Evolutionary conservation across 164 flowering plant genomes (phyloP), one percentile per base, ranked within the genome.

Genomic region (Liriodendron chinense): DNA sequence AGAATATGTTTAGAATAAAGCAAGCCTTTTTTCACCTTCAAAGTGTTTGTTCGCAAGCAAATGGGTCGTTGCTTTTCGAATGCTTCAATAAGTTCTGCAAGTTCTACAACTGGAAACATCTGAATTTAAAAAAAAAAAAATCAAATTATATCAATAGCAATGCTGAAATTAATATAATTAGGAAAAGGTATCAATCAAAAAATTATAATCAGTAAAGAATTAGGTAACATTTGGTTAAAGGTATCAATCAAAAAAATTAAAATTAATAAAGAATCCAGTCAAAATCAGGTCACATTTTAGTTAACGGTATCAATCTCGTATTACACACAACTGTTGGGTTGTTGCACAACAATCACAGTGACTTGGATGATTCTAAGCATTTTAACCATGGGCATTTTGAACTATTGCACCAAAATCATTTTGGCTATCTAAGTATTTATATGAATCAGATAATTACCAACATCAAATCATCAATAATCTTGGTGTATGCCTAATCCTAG

Each of bases 51-150:
- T 21, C 98, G 83, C 47, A 94, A 73, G 78, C 90, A 90, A 23
- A 88, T 87, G 16, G 98, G 98, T 59, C 98, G 80, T 72, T 90
- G 94, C 86, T 92, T 94, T 82, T 94, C 98, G 83, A 84, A 92
- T 70, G 98, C 90, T 86, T 94, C 98, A 80, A 94, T 89, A 47
- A 94, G 94, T 72, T 94, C 97, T 75, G 89, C 65, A 47, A 94
- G 96, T 75, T 94, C 98, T 82, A 83, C 90, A 62, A 83, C 88
- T 24, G 95, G 92, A 85, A 94, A 94, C 94, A 92, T 88, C 98
- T 94, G 85, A 13, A 83, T 13, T 25, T 9, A 67, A 67, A 18
- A 34, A 67, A 13, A 21, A 25, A 34, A 14, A 28, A 64, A 21
- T 23, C 23, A 13, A 22, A 64, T 64, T 7, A 64, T 59, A 64